Percentiles rank a stretch among this genome's conserved stretches.
These are phyloP conservation scores for Lodderomyces parapsilosis DNA, from an alignment of 1,139 yeast genomes.

Conservation along the genomic window DNA sequence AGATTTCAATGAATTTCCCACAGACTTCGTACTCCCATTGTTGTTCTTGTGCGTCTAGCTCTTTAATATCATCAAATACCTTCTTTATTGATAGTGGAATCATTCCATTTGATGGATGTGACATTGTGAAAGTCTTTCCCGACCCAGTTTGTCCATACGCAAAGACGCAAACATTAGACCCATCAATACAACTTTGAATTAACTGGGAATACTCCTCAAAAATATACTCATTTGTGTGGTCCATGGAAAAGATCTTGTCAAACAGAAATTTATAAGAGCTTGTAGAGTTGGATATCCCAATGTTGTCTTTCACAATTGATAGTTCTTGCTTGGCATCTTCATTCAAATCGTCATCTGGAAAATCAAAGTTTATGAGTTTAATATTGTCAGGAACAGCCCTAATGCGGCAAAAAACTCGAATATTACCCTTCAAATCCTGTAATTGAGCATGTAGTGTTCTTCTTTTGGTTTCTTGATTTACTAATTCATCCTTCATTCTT, in stretches of 20 bases:
- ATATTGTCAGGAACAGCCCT: slow-evolving; percentile 52
- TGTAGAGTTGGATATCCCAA: slow-evolving; percentile 4
- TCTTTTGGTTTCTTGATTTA: slow-evolving; percentile 29
- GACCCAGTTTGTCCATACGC: slow-evolving; percentile 99
- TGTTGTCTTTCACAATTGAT: slow-evolving; percentile 26
- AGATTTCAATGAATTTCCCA: slow-evolving; percentile 87
- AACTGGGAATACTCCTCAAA: slow-evolving; percentile 86
- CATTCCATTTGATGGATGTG: slow-evolving; percentile 69
- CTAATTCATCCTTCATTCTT: slow-evolving; percentile 17
- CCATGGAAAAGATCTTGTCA: slow-evolving; percentile 71
- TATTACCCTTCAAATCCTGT: slow-evolving; percentile 89
- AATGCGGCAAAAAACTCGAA: slow-evolving; percentile 85
- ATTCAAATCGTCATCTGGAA: slow-evolving; percentile 49
- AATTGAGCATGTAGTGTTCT: slow-evolving; percentile 71
- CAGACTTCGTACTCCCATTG: slow-evolving; percentile 68
- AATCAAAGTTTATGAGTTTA: slow-evolving; percentile 32
- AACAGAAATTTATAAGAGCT: slow-evolving; percentile 54
- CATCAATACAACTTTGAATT: slow-evolving; percentile 88
- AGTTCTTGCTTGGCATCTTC: slow-evolving; percentile 52
- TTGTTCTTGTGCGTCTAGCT: slow-evolving; percentile 42
- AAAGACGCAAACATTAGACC: slow-evolving; percentile 88
- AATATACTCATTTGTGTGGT: slow-evolving; percentile 55
- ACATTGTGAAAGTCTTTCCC: slow-evolving; percentile 93
- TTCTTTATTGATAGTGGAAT: slow-evolving; percentile 75
- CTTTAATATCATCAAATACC: slow-evolving; percentile 61